These are phyloP conservation scores for Meira miltonrushii DNA, from an alignment of 1,284 basidiomycete genomes.

Conservation along the genomic window DNA sequence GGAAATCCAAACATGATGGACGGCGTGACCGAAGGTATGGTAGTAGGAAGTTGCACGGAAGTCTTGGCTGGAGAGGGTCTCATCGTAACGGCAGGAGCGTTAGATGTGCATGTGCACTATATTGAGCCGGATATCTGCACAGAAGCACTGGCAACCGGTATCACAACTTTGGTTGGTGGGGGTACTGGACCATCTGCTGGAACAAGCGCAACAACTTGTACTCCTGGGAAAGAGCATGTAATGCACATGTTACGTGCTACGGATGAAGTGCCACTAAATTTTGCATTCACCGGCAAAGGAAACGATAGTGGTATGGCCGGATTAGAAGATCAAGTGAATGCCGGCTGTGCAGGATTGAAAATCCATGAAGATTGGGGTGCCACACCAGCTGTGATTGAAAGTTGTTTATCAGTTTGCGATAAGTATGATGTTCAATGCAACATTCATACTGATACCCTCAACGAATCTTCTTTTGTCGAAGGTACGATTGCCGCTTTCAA, in stretches of 20 bases:
- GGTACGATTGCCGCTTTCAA: conserved; percentile 89
- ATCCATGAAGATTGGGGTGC: conserved; percentile 98
- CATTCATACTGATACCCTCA: conserved; percentile 94
- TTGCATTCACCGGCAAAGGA: conserved; percentile 71
- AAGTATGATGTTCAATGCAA: conserved; percentile 95
- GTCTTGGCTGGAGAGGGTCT: conserved; percentile 91
- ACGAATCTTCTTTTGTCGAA: conserved; percentile 89
- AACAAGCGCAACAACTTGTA: conserved; percentile 91
- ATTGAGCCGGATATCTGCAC: conserved; percentile 84
- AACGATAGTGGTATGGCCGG: conserved; percentile 73
- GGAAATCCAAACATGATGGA: conserved; percentile 95
- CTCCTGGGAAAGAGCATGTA: conserved; percentile 58
- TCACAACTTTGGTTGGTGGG: conserved; percentile 55
- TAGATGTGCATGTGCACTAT: conserved; percentile 76
- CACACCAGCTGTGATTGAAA: conserved; percentile 78
- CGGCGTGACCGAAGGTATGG: conserved; percentile 67
- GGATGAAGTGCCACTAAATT: conserved; percentile 83
- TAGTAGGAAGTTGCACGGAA: conserved; percentile 37
- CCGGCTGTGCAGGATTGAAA: conserved; percentile 87
- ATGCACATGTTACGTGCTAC: conserved; percentile 59
- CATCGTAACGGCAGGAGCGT: conserved; percentile 85
- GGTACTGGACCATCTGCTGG: conserved; percentile 83
- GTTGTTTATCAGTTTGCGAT: conserved; percentile 73
- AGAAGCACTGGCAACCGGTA: conserved; percentile 60
- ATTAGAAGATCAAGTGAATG: conserved; percentile 75